Evolutionary conservation across 306 rosid species (phyloP), one percentile per base, ranked within the genome.

Genomic region (Inga oerstediana): DNA sequence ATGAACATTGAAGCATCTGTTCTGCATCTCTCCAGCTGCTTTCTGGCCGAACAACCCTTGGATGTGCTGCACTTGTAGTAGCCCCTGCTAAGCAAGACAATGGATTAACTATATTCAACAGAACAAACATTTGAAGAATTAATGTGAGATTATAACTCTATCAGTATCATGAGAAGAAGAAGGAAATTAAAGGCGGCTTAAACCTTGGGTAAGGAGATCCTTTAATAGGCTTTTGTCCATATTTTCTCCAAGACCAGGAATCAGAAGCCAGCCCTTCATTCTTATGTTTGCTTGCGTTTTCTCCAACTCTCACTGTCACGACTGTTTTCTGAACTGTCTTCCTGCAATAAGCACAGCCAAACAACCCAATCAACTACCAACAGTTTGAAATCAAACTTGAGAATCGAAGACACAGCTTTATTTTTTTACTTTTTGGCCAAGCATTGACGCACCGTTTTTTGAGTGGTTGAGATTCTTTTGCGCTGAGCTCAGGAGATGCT

Each of bases 151-250:
- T 58, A 58, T n/a, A n/a, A n/a, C 12, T 58, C 2, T n/a, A n/a
- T 58, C 64, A 58, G 12, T 58, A n/a, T 58, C 64, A 58, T 20
- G 30, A 58, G 30, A 0, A 8, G 30, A n/a, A 77, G 79, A 77
- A 77, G 77, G 39, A 27, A 27, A 27, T 1, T 27, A 27, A 27
- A 27, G 30, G 73, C 74, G 77, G 39, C 56, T 44, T 77, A 91
- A 79, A 94, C 98, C 98, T 93, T 86, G 98, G 98, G 88, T 92
- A 85, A 81, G 98, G 98, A 85, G 98, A 93, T 62, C 98, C 98
- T 75, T 95, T 95, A 46, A 95, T 95, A 41, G 98, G 97, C 75
- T 95, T 95, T 68, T 95, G 98, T 76, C 98, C 98, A 89, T 95
- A 95, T 87, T 95, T 95, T 84, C 98, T 95, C 98, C 98, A 95